Evolutionary conservation across 2,329 filamentous ascomycete species (phyloP).

Genomic region (Septoria linicola): DNA sequence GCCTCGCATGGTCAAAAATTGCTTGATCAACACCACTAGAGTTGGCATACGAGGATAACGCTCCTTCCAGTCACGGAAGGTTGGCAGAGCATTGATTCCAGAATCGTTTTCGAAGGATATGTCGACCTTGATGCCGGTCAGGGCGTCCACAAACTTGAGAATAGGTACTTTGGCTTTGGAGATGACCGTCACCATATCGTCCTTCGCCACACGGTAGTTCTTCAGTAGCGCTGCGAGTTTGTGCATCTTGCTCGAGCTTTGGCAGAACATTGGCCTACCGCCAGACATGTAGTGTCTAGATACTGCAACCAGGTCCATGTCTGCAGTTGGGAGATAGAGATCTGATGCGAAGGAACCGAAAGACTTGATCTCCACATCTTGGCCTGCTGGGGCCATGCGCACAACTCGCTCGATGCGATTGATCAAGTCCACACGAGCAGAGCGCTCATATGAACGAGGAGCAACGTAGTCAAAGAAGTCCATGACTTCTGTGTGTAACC

Average conservation of each 20-base stretch:
- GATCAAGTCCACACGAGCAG: constrained; percentile 71
- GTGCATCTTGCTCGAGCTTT: constrained; percentile 57
- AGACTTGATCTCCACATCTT: constrained; percentile 62
- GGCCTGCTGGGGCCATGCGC: constrained; percentile 37
- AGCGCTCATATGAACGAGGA: constrained; percentile 73
- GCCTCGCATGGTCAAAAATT: constrained; percentile 83
- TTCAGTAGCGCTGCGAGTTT: constrained; percentile 63
- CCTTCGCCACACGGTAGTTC: constrained; percentile 56
- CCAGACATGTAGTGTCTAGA: constrained; percentile 59
- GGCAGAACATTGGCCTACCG: constrained; percentile 51
- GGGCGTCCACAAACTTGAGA: constrained; percentile 80
- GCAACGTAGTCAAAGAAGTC: constrained; percentile 86
- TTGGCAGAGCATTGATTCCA: constrained; percentile 75
- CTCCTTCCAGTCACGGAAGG: constrained; percentile 75
- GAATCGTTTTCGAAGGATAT: constrained; percentile 91
- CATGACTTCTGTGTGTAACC: constrained; percentile 83
- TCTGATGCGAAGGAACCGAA: constrained; percentile 94
- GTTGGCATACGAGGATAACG: constrained; percentile 82
- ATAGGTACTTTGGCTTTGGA: constrained; percentile 79
- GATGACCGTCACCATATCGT: constrained; percentile 66
- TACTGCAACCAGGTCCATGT: constrained; percentile 90
- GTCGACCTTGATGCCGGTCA: constrained; percentile 81
- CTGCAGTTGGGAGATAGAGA: constrained; percentile 70
- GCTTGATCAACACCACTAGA: constrained; percentile 85
- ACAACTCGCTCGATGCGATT: constrained; percentile 64